Evolutionary conservation across 192 early-diverging fungal species (phyloP).

Genomic region (Paraglomus brasilianum): DNA sequence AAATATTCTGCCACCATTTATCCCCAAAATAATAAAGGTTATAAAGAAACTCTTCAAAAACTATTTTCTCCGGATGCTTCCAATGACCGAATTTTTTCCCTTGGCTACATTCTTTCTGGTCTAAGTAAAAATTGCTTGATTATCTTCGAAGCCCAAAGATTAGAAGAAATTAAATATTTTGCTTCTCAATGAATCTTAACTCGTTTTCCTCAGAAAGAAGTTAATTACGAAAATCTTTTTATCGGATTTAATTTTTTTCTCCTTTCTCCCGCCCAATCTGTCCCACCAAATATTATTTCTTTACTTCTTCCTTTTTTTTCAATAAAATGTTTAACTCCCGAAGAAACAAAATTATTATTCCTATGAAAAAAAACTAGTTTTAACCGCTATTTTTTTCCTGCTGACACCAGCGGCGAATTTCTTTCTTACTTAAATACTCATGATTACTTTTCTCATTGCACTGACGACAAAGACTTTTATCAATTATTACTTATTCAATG

Average conservation of each 20-base stretch:
- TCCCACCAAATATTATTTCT: constrained; percentile 4
- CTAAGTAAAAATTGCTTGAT: constrained; percentile 12
- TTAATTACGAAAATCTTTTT: not conserved
- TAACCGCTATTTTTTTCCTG: constrained; percentile 4
- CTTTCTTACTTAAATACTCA: not conserved
- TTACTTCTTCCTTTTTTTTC: constrained; percentile 13
- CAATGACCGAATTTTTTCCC: constrained; percentile 7
- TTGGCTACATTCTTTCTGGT: not conserved
- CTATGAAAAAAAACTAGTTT: constrained; percentile 15
- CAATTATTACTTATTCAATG: constrained; percentile 14
- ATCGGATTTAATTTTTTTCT: constrained; percentile 20
- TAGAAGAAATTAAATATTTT: constrained; percentile 7
- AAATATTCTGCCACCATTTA: constrained; percentile 16
- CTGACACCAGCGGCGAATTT: not conserved
- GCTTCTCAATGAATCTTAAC: constrained; percentile 1
- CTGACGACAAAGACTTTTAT: constrained; percentile 15
- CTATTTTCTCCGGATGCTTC: constrained; percentile 8
- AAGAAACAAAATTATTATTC: not conserved
- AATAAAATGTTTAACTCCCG: not conserved
- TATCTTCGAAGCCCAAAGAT: constrained; percentile 6
- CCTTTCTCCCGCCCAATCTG: constrained; percentile 12
- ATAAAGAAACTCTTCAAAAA: constrained; percentile 9
- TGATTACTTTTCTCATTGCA: constrained; percentile 1
- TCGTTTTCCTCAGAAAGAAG: not conserved
- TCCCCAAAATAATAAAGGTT: constrained; percentile 16